Percentiles rank a stretch among this genome's conserved stretches.
Evolutionary conservation across 257 asterid species (phyloP).

Genomic region (Gardenia jasminoides): DNA sequence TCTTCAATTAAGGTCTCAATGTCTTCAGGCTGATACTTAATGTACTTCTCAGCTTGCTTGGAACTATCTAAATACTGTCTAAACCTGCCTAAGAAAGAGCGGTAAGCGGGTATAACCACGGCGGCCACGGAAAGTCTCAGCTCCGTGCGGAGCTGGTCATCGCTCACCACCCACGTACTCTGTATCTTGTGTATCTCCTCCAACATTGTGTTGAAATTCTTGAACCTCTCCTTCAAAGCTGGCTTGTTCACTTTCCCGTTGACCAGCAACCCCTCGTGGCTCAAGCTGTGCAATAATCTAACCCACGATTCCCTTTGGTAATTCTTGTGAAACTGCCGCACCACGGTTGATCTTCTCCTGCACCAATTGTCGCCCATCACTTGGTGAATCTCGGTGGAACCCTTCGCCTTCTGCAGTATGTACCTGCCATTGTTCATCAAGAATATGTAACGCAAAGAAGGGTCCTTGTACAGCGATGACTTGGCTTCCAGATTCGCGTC

Average conservation of each 20-base stretch:
- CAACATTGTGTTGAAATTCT: constrained; percentile 48
- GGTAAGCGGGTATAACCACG: constrained; percentile 78
- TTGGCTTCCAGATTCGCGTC: constrained; percentile 57
- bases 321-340: constrained; percentile 72
- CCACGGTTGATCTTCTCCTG: constrained; percentile 67
- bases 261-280: constrained; percentile 56
- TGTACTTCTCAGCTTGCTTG: constrained; percentile 63
- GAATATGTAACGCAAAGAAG: constrained; percentile 57
- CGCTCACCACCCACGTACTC: constrained; percentile 79
- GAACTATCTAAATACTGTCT: constrained; percentile 55
- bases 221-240: constrained; percentile 68
- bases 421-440: constrained; percentile 87
- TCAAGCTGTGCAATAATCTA: constrained; percentile 51
- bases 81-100: constrained; percentile 76
- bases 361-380: constrained; percentile 89
- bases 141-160: constrained; percentile 91
- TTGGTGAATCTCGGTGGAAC: constrained; percentile 51
- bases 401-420: constrained; percentile 73
- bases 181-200: constrained; percentile 72
- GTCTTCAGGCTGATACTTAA: constrained; percentile 85
- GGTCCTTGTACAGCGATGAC: constrained; percentile 58
- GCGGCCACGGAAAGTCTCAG: constrained; percentile 69
- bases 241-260: constrained; percentile 55
- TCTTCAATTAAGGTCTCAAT: constrained; percentile 68
- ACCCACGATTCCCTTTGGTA: constrained; percentile 88